phyloP scores from a whole-genome alignment of 2,329 filamentous ascomycete genomes.

The Aureobasidium vineae region DNA sequence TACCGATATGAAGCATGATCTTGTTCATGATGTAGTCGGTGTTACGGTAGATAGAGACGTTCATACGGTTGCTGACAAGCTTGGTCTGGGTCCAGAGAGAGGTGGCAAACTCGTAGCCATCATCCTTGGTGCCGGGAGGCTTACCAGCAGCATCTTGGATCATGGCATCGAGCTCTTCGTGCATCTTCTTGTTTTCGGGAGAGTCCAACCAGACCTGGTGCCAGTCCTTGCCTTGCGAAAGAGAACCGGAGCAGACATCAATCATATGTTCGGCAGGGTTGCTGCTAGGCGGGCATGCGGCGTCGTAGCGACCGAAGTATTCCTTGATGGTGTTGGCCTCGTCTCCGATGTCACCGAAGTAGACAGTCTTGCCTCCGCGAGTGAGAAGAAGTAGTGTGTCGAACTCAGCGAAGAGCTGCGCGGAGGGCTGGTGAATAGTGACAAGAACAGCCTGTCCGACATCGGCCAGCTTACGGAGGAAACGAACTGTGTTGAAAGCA shows the following conservation, averaged over 20 bases:
- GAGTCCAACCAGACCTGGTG: constrained; percentile 48
- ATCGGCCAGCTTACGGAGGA: constrained; percentile 64
- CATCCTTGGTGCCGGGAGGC: constrained; percentile 41
- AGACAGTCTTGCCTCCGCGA: constrained; percentile 64
- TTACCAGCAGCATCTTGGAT: constrained; percentile 40
- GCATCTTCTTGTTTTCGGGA: constrained; percentile 37
- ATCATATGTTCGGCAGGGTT: constrained; percentile 58
- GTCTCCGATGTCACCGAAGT: constrained; percentile 60
- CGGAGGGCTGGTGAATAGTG: constrained; percentile 70
- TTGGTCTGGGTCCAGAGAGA: constrained; percentile 44
- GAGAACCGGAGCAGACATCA: constrained; percentile 47
- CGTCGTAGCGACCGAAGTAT: constrained; percentile 56
- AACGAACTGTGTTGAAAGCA: constrained; percentile 64
- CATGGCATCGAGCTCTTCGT: constrained; percentile 45
- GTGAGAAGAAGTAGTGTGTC: constrained; percentile 64
- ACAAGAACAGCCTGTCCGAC: constrained; percentile 66
- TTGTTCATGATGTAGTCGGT: constrained; percentile 66
- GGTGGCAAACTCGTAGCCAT: constrained; percentile 48
- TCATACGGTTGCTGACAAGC: constrained; percentile 50
- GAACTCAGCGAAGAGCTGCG: constrained; percentile 64
- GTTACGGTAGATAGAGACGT: constrained; percentile 63
- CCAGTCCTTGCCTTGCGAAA: constrained; percentile 49
- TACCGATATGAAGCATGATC: constrained; percentile 55
- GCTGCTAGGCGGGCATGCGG: constrained; percentile 50
- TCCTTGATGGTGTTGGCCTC: constrained; percentile 44